phyloP scores from a whole-genome alignment of 73 alveolate genomes.

The Paramecium primaurelia region DNA sequence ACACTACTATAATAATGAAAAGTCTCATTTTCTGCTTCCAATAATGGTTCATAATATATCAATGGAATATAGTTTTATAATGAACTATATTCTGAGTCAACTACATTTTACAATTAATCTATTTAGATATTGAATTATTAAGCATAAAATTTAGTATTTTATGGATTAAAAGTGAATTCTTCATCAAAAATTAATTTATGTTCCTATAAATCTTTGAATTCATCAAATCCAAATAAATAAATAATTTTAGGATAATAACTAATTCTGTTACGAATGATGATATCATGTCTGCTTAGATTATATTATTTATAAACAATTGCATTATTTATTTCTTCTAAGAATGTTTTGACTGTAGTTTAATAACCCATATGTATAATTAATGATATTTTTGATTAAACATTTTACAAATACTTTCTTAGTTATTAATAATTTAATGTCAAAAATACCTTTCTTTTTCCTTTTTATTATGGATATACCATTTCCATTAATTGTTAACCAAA shows the following conservation, averaged over 20 bases:
- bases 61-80: not conserved
- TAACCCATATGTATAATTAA: slow-evolving; percentile 28
- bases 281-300: not conserved
- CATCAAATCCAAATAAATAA: not conserved
- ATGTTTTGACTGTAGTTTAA: not conserved
- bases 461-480: not conserved
- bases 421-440: not conserved
- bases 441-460: not conserved
- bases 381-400: not conserved
- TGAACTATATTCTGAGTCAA: not conserved
- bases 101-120: not conserved
- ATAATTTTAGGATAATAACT: slow-evolving; percentile 13
- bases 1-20: not conserved
- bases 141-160: not conserved
- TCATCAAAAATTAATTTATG: not conserved
- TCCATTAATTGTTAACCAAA: not conserved
- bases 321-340: not conserved
- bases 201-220: not conserved
- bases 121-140: not conserved
- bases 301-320: not conserved
- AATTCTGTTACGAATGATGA: not conserved
- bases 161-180: slow-evolving; percentile 3
- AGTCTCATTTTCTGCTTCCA: slow-evolving; percentile 29
- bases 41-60: not conserved
- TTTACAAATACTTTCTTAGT: not conserved